A percentile compares a stretch with the other conserved stretches of the same genome.
Evolutionary conservation across 306 rosid genomes (phyloP).

Genomic region (Inga leiocalycina): DNA sequence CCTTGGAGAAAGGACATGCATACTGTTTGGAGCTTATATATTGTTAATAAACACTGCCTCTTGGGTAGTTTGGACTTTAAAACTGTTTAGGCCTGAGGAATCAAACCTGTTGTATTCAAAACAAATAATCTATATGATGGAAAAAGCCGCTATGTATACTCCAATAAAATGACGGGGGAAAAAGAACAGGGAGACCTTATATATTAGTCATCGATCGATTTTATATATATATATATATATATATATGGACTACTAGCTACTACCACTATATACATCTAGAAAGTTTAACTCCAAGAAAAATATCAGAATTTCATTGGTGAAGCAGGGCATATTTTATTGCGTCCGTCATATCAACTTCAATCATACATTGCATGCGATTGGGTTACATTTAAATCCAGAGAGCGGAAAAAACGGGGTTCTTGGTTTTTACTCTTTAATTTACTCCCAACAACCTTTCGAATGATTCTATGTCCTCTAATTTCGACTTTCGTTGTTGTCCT

Average conservation of each 20-base stretch:
- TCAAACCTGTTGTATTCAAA: background rate
- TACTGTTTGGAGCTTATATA: background rate
- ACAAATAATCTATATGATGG: background rate
- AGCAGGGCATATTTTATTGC: conserved; percentile 1
- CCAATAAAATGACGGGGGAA: background rate
- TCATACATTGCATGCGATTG: conserved; percentile 12
- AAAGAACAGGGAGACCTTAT: background rate
- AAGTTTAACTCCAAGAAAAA: background rate
- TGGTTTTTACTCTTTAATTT: conserved; percentile 18
- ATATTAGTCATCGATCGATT: background rate
- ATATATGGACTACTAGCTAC: background rate
- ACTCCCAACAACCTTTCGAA: conserved; percentile 6
- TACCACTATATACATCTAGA: background rate
- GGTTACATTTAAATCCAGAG: background rate
- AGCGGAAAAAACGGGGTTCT: background rate
- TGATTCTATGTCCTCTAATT: conserved; percentile 17
- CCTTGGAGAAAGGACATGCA: background rate
- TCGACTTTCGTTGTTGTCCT: conserved; percentile 26
- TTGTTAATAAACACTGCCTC: background rate
- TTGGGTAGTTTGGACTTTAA: background rate
- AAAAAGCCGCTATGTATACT: background rate
- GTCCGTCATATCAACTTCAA: conserved; percentile 5
- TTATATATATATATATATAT: background rate
- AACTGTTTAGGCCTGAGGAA: background rate
- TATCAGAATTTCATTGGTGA: background rate